phyloP scores from a whole-genome alignment of 345 rosid species.

The Aethionema arabicum region DNA sequence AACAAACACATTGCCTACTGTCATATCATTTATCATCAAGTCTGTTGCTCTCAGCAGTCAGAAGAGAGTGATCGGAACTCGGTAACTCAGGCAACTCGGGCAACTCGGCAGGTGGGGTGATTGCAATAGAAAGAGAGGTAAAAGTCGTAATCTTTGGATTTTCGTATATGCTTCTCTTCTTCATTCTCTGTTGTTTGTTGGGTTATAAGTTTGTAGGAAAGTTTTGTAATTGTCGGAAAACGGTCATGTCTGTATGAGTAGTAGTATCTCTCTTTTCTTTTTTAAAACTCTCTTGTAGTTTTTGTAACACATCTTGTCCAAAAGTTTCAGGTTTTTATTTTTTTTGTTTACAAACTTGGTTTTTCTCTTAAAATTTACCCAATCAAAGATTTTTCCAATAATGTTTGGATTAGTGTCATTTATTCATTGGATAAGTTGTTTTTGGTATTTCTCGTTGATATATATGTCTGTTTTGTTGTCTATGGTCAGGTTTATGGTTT shows the following conservation, averaged over 20 bases:
- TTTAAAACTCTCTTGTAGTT: constrained; percentile 6
- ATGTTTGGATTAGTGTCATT: too few species aligned
- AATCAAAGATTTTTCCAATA: neutral
- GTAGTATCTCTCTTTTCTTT: constrained; percentile 15
- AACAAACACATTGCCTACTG: constrained; percentile 12
- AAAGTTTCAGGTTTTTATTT: neutral
- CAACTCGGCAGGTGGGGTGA: neutral
- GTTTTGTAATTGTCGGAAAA: constrained; percentile 33
- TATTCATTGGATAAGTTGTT: too few species aligned
- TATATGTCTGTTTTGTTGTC: too few species aligned
- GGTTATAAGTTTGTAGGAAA: constrained; percentile 36
- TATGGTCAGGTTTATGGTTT: too few species aligned
- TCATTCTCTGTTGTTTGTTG: constrained; percentile 15
- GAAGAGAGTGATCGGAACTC: neutral
- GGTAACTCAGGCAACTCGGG: constrained; percentile 26
- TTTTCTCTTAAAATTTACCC: neutral
- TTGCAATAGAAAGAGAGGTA: constrained; percentile 7
- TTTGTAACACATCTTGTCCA: constrained; percentile 11
- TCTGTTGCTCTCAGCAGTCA: too few species aligned
- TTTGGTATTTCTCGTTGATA: too few species aligned
- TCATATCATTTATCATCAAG: too few species aligned
- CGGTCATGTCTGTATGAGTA: constrained; percentile 27
- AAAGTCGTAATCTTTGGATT: neutral
- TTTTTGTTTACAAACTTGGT: neutral
- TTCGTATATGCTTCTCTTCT: neutral